Percentiles rank a stretch among this genome's conserved stretches.
These are phyloP conservation scores for Jasminum sambac DNA, from an alignment of 257 asterid species.

Conservation along the genomic window DNA sequence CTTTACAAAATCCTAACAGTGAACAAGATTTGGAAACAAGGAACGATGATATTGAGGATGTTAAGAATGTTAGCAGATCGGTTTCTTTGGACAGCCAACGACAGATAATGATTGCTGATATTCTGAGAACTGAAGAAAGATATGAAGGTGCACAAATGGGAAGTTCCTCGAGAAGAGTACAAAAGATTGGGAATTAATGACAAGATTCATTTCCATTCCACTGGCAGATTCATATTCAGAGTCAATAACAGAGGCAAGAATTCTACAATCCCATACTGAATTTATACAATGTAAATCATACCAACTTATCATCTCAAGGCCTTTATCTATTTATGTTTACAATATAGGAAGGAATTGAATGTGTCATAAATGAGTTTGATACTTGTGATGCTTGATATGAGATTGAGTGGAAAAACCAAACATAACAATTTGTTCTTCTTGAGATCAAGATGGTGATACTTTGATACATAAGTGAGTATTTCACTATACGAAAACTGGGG, in stretches of 20 bases:
- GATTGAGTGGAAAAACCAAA: slow-evolving; percentile 6
- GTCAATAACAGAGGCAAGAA: slow-evolving; percentile 20
- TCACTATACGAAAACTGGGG: neutral
- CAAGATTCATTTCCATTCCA: slow-evolving; percentile 32
- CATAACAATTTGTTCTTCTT: slow-evolving; percentile 4
- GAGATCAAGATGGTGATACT: neutral
- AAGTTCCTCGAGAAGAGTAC: slow-evolving; percentile 20
- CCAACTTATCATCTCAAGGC: neutral
- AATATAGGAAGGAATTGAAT: neutral
- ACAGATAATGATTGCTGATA: slow-evolving; percentile 24
- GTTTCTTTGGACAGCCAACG: slow-evolving; percentile 31
- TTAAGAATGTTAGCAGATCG: slow-evolving; percentile 33
- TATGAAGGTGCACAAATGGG: slow-evolving; percentile 12
- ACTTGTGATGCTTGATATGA: slow-evolving; percentile 5
- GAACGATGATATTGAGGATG: slow-evolving; percentile 19
- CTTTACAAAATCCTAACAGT: neutral
- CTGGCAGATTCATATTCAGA: slow-evolving; percentile 30
- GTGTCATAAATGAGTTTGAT: slow-evolving; percentile 7
- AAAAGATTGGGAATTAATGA: slow-evolving; percentile 12
- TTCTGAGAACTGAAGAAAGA: slow-evolving; percentile 24
- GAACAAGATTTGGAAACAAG: slow-evolving; percentile 8
- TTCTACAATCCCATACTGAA: slow-evolving; percentile 19
- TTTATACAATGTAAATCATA: slow-evolving; percentile 9
- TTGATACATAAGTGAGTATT: neutral
- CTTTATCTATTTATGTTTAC: neutral